Conservation (phyloP, 352 stramenopile species). For the Phytophthora colocasiae region DNA sequence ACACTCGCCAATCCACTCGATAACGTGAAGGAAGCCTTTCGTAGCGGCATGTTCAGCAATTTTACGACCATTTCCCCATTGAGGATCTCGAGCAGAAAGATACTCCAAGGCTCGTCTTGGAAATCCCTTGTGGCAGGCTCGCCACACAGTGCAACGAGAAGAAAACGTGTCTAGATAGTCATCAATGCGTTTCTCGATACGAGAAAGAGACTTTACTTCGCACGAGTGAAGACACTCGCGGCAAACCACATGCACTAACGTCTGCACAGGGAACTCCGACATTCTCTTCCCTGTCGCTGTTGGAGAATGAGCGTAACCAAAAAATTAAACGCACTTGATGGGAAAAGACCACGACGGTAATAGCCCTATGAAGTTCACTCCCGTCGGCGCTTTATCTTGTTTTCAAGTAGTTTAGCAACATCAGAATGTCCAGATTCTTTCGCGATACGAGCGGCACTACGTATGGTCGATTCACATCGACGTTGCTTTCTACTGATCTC, state of each 20-base stretch:
- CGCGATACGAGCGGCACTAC: slow-evolving; percentile 11
- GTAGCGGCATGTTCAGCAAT: slow-evolving; percentile 20
- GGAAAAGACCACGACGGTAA: slow-evolving; percentile 5
- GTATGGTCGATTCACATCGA: slow-evolving; percentile 23
- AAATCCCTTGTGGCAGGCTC: slow-evolving; percentile 10
- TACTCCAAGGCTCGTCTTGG: slow-evolving; percentile 14
- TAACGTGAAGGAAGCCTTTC: slow-evolving; percentile 15
- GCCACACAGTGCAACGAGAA: slow-evolving; percentile 9
- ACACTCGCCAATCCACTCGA: slow-evolving; percentile 21
- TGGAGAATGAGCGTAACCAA: slow-evolving; percentile 5
- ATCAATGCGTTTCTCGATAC: slow-evolving; percentile 6
- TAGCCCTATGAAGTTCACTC: too few species aligned
- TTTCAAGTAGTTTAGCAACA: slow-evolving; percentile 16
- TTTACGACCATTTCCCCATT: slow-evolving; percentile 13
- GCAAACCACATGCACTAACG: slow-evolving; percentile 17
- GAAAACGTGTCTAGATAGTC: slow-evolving; percentile 20
- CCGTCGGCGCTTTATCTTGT: slow-evolving; percentile 28
- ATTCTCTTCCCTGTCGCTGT: not conserved
- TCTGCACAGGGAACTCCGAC: slow-evolving; percentile 8
- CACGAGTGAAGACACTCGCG: slow-evolving; percentile 10
- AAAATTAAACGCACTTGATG: slow-evolving; percentile 4
- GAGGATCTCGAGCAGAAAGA: slow-evolving; percentile 20
- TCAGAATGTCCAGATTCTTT: slow-evolving; percentile 17
- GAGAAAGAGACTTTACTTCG: not conserved
- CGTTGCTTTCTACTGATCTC: slow-evolving; percentile 15